Evolutionary conservation across 805 yeast species (phyloP).

Genomic region (Scheffersomyces lignosus): DNA sequence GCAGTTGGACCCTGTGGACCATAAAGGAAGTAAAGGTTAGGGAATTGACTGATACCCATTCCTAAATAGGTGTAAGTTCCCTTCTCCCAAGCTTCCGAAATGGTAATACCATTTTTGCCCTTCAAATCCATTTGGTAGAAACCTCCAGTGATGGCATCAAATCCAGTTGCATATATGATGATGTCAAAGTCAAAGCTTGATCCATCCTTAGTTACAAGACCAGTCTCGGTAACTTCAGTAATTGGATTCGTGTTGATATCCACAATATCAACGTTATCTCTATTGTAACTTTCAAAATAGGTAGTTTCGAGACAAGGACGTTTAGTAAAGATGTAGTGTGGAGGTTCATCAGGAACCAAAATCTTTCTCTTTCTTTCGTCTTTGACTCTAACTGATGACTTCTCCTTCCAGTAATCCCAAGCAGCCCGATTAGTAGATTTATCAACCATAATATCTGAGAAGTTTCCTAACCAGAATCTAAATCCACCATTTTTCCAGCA

Average conservation of each 20-base stretch:
- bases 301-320: conserved; percentile 17
- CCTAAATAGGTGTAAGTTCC: conserved; percentile 24
- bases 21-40: conserved; percentile 27
- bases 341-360: conserved; percentile 21
- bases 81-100: conserved; percentile 19
- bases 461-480: conserved; percentile 22
- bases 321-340: conserved; percentile 15
- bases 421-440: conserved; percentile 14
- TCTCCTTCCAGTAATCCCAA: conserved; percentile 19
- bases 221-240: conserved; percentile 11
- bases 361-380: conserved; percentile 16
- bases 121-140: conserved; percentile 4
- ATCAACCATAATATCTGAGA: conserved; percentile 12
- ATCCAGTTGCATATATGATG: conserved; percentile 17
- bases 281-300: conserved; percentile 14
- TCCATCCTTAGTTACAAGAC: conserved; percentile 10
- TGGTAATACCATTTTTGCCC: conserved; percentile 1
- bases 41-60: conserved; percentile 18
- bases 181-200: conserved; percentile 10
- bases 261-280: conserved; percentile 18
- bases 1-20: conserved; percentile 33
- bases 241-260: conserved; percentile 15
- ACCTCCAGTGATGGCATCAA: conserved; percentile 22
- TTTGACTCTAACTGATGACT: conserved; percentile 13
- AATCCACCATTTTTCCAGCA: conserved; percentile 25